Conservation (phyloP, 2,329 filamentous ascomycete genomes). For the Curvularia lunata region DNA sequence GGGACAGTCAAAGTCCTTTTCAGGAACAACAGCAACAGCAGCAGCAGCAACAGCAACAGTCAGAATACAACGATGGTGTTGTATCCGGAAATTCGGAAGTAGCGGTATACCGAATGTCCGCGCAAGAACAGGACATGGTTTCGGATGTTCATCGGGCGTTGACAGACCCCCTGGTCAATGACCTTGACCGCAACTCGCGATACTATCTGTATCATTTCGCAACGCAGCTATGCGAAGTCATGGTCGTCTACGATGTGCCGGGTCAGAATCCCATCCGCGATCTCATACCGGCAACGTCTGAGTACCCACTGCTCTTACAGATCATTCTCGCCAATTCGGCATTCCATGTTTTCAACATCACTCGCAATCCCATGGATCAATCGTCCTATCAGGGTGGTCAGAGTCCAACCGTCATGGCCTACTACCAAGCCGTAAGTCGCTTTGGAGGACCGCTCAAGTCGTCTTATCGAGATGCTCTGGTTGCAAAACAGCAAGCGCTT, state of each 20-base stretch:
- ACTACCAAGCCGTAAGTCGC: constrained; percentile 48
- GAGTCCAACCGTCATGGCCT: constrained; percentile 41
- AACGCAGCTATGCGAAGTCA: constrained; percentile 61
- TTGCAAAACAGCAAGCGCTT: constrained; percentile 58
- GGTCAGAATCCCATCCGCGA: constrained; percentile 58
- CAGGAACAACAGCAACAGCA: constrained; percentile 1
- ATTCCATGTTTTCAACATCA: constrained; percentile 54
- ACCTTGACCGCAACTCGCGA: constrained; percentile 56
- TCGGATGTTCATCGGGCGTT: constrained; percentile 52
- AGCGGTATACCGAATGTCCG: constrained; percentile 2
- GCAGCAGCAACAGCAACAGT: constrained; percentile 3
- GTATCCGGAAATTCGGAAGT: neutral
- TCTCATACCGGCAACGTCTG: constrained; percentile 54
- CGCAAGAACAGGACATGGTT: constrained; percentile 25
- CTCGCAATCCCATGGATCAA: constrained; percentile 43
- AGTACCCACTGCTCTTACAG: constrained; percentile 55
- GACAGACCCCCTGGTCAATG: constrained; percentile 63
- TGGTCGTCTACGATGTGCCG: constrained; percentile 57
- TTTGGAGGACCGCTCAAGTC: constrained; percentile 45
- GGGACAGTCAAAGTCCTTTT: constrained; percentile 19
- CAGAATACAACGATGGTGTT: neutral
- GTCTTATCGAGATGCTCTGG: constrained; percentile 48
- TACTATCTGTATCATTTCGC: constrained; percentile 58
- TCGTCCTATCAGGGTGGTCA: constrained; percentile 42
- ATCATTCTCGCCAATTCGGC: constrained; percentile 57